A percentile compares a stretch with the other conserved stretches of the same genome.
Conservation (phyloP, 2,329 filamentous ascomycete species). For the Beauveria brongniartii region DNA sequence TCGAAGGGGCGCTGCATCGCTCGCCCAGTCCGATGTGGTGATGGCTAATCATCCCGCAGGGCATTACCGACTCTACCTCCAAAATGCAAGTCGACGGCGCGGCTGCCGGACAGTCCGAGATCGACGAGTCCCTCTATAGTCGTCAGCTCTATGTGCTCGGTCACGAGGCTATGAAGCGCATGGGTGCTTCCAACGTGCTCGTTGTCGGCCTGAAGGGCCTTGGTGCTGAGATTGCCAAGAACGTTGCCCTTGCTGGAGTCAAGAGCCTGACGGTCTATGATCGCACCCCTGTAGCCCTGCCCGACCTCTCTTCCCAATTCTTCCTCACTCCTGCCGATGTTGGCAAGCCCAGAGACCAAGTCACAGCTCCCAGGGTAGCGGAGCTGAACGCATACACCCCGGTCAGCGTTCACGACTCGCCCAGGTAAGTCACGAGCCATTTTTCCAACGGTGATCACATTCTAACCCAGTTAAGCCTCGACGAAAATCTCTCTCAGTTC, state of each 20-base stretch:
- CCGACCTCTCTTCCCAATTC: conserved; percentile 94
- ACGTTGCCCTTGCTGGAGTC: conserved; percentile 93
- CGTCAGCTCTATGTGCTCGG: conserved; percentile 65
- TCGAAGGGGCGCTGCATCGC: not conserved
- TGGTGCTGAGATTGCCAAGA: conserved; percentile 97
- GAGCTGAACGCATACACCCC: conserved; percentile 97
- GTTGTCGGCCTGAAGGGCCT: conserved; percentile 87
- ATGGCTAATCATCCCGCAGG: conserved; percentile 26
- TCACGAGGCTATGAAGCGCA: conserved; percentile 93
- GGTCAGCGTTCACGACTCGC: conserved; percentile 63
- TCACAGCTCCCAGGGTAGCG: conserved; percentile 80
- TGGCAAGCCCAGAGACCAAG: conserved; percentile 80
- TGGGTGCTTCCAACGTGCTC: conserved; percentile 92
- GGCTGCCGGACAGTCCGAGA: conserved; percentile 47
- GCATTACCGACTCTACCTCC: conserved; percentile 51
- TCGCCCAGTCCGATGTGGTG: not conserved
- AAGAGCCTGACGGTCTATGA: conserved; percentile 95
- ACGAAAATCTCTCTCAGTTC: conserved; percentile 68
- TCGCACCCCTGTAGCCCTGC: conserved; percentile 71
- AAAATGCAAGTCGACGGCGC: conserved; percentile 59
- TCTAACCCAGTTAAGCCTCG: conserved; percentile 49
- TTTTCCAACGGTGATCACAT: too few relatives aligned
- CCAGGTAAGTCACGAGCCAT: conserved; percentile 30
- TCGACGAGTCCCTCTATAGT: conserved; percentile 68
- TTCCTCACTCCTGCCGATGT: conserved; percentile 85